Percentiles rank a stretch among this genome's conserved stretches.
Conservation (phyloP, 371 early-diverging fungal genomes). For the Mucor saturninus region DNA sequence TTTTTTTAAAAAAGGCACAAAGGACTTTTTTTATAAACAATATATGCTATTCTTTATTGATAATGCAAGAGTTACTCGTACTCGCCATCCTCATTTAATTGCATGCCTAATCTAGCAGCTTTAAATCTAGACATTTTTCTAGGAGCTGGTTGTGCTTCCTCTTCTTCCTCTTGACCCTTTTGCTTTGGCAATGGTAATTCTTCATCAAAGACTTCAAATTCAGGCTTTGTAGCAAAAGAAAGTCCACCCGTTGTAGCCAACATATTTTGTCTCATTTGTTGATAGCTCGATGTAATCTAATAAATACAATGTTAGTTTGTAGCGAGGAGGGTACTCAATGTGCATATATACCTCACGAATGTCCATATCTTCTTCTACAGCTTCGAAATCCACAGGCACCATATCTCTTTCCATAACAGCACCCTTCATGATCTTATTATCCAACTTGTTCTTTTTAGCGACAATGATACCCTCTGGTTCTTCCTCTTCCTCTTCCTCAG, state of each 20-base stretch:
- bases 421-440: conserved; percentile 58
- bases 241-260: conserved; percentile 46
- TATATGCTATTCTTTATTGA: no score
- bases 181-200: conserved; percentile 45
- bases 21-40: no score
- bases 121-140: conserved; percentile 54
- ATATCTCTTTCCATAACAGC: conserved; percentile 59
- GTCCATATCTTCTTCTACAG: conserved; percentile 65
- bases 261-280: conserved; percentile 39
- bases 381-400: conserved; percentile 55
- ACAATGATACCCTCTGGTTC: conserved; percentile 19
- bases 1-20: no score
- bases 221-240: conserved; percentile 46
- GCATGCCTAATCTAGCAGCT: conserved; percentile 43
- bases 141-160: conserved; percentile 28
- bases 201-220: conserved; percentile 53
- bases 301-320: not conserved
- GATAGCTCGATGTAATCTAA: conserved; percentile 31
- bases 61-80: not conserved
- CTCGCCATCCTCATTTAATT: conserved; percentile 6
- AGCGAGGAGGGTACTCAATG: no score
- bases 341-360: conserved; percentile 46
- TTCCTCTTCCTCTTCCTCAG: conserved; percentile 8
- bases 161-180: conserved; percentile 13
- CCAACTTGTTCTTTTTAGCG: conserved; percentile 38